A percentile compares a stretch with the other conserved stretches of the same genome.
Conservation (phyloP, 2,329 filamentous ascomycete species). For the Nakataea oryzae region DNA sequence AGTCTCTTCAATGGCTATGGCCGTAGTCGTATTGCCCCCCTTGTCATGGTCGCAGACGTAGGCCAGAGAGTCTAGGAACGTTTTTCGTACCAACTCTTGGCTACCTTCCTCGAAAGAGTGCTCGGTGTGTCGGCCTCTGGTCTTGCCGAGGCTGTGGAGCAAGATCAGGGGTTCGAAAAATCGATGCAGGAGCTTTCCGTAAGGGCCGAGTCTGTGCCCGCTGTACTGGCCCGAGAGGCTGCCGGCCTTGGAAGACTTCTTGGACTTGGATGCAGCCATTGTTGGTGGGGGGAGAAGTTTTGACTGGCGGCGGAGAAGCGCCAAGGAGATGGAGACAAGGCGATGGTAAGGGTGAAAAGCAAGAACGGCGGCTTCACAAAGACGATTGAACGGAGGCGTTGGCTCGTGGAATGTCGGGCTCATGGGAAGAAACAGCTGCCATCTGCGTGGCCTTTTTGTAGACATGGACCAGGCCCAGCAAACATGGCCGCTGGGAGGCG, state of each 20-base stretch:
- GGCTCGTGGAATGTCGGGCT: not conserved
- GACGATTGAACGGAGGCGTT: not conserved
- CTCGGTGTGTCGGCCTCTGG: conserved; percentile 17
- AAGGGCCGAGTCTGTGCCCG: not conserved
- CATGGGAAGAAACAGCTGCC: not conserved
- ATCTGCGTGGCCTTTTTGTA: not conserved
- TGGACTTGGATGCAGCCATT: not conserved
- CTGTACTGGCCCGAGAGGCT: not conserved
- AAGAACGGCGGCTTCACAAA: not conserved
- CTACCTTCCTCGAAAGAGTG: not conserved
- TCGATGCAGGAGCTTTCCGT: conserved; percentile 7
- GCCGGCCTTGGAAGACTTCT: not conserved
- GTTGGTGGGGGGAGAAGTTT: not conserved
- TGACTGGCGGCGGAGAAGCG: no score
- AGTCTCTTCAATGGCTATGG: conserved; percentile 28
- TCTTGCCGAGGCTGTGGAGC: conserved; percentile 18
- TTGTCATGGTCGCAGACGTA: conserved; percentile 35
- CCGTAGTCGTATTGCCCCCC: conserved; percentile 32
- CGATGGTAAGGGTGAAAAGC: not conserved
- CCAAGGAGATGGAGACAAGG: no score
- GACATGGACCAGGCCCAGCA: not conserved
- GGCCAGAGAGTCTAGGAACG: conserved; percentile 27
- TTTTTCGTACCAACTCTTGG: conserved; percentile 7
- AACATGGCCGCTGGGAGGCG: not conserved
- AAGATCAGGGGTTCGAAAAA: conserved; percentile 29